Conservation (phyloP, 306 rosid species). For the Prunus mongolica region DNA sequence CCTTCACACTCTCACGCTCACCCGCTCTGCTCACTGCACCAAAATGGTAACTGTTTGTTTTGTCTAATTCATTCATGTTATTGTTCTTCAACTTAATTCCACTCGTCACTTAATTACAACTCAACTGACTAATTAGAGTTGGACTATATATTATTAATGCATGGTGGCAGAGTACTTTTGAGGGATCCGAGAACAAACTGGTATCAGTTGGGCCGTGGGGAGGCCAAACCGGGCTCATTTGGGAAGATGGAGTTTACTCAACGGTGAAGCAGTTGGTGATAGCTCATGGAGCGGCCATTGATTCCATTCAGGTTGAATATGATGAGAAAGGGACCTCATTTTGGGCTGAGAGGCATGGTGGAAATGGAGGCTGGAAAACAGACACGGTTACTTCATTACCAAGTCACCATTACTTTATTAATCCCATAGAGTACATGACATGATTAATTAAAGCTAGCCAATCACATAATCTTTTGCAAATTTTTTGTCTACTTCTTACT, state of each 20-base stretch:
- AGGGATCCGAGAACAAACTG: slow-evolving; percentile 26
- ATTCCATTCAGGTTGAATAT: slow-evolving; percentile 72
- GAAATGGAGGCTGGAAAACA: slow-evolving; percentile 56
- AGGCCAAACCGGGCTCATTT: slow-evolving; percentile 51
- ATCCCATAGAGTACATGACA: not conserved
- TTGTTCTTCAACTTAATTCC: not conserved
- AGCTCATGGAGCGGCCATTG: slow-evolving; percentile 58
- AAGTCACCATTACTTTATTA: too few species aligned
- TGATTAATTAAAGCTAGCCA: not conserved
- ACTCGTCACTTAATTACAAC: not conserved
- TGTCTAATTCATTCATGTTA: not conserved
- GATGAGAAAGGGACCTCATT: slow-evolving; percentile 52
- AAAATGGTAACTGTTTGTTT: not conserved
- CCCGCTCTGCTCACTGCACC: not conserved
- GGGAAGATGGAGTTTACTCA: slow-evolving; percentile 68
- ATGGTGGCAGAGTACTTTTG: slow-evolving; percentile 13
- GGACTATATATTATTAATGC: not conserved
- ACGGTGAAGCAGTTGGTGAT: slow-evolving; percentile 69
- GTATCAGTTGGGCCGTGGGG: slow-evolving; percentile 77
- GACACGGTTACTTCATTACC: slow-evolving; percentile 19
- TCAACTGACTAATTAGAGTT: not conserved
- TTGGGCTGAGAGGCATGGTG: slow-evolving; percentile 80
- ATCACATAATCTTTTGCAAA: not conserved
- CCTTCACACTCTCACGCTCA: not conserved
- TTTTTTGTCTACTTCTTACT: not conserved